Evolutionary conservation across 1,284 basidiomycete species (phyloP).

Genomic region (Pyrrhoderma lamaoense): DNA sequence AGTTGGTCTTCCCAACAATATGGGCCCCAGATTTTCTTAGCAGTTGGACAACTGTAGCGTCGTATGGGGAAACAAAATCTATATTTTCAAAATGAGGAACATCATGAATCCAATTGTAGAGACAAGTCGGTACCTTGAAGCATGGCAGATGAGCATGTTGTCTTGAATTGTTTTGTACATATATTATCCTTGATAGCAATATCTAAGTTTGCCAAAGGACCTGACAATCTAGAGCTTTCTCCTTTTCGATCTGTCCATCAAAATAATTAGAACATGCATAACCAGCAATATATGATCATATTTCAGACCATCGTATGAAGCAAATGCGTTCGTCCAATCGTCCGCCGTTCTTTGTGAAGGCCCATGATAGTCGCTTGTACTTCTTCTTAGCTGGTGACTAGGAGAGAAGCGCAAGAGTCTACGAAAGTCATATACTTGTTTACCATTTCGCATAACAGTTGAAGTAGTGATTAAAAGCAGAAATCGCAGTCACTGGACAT

Average conservation of each 20-base stretch:
- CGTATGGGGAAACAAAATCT: conserved; percentile 75
- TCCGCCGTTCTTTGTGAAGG: neutral
- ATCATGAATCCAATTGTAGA: neutral
- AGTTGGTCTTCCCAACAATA: conserved; percentile 87
- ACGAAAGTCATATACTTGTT: no score
- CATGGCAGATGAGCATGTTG: conserved; percentile 76
- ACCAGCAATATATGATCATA: no score
- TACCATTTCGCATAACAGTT: neutral
- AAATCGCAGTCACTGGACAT: no score
- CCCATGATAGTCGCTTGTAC: no score
- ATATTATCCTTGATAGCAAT: conserved; percentile 87
- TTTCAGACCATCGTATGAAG: conserved; percentile 5
- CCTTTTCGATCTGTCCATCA: conserved; percentile 7
- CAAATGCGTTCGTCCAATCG: conserved; percentile 10
- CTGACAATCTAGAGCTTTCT: conserved; percentile 6
- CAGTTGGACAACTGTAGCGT: conserved; percentile 76
- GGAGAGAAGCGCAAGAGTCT: neutral
- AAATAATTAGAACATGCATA: no score
- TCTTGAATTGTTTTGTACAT: conserved; percentile 59
- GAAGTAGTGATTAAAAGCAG: neutral
- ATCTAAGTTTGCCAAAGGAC: conserved; percentile 31
- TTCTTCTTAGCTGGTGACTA: neutral
- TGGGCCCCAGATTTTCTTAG: conserved; percentile 62
- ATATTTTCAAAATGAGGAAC: neutral
- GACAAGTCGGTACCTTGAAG: conserved; percentile 44